Evolutionary conservation across 1,284 basidiomycete genomes (phyloP).

Genomic region (Amylostereum areolatum): DNA sequence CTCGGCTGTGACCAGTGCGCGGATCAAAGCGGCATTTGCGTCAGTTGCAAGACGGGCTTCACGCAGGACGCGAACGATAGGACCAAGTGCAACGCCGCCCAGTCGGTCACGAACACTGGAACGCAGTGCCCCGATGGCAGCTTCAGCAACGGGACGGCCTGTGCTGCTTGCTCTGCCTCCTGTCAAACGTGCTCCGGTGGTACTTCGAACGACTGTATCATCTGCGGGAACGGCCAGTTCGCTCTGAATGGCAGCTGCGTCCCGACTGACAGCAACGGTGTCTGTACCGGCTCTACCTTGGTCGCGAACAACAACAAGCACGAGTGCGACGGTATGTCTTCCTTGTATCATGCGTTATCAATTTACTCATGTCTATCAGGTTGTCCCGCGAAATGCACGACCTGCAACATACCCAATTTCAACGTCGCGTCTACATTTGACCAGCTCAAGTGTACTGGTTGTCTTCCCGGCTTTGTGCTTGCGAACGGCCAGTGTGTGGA

Average conservation of each 20-base stretch:
- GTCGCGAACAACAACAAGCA: slow-evolving; percentile 78
- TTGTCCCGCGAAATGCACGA: slow-evolving; percentile 74
- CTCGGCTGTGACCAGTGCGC: slow-evolving; percentile 68
- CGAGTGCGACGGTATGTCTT: slow-evolving; percentile 68
- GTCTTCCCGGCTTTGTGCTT: slow-evolving; percentile 70
- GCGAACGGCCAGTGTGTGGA: slow-evolving; percentile 61
- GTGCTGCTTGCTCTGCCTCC: slow-evolving; percentile 53
- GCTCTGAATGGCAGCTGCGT: slow-evolving; percentile 64
- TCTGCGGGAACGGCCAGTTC: slow-evolving; percentile 57
- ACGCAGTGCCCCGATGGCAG: slow-evolving; percentile 57
- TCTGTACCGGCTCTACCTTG: slow-evolving; percentile 62
- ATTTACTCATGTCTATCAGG: slow-evolving; percentile 29
- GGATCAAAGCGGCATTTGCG: slow-evolving; percentile 59
- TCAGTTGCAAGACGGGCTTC: slow-evolving; percentile 62
- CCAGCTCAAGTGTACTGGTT: slow-evolving; percentile 67
- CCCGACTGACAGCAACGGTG: slow-evolving; percentile 54
- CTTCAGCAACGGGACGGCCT: slow-evolving; percentile 53
- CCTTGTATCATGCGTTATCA: neutral
- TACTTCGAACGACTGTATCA: slow-evolving; percentile 63
- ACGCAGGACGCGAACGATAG: slow-evolving; percentile 60
- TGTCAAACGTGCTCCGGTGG: slow-evolving; percentile 68
- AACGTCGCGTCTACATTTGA: slow-evolving; percentile 57
- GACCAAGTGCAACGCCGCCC: slow-evolving; percentile 56
- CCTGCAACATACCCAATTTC: slow-evolving; percentile 70
- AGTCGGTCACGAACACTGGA: slow-evolving; percentile 45